These are phyloP conservation scores for Claviceps humidiphila DNA, from an alignment of 2,329 filamentous ascomycete species.

Conservation along the genomic window DNA sequence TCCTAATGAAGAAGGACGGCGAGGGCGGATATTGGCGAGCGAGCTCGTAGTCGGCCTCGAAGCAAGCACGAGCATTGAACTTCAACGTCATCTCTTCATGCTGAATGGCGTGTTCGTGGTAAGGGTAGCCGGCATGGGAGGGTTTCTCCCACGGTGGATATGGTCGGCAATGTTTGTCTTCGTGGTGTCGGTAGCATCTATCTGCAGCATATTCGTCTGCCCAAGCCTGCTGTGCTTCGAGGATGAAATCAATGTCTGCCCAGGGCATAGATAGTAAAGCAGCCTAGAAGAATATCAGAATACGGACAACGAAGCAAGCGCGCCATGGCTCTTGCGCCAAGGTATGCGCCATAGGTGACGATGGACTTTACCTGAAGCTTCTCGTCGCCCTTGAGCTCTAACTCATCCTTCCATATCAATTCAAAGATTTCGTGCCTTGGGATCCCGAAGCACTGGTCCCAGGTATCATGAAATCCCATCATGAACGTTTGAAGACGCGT, in stretches of 20 bases:
- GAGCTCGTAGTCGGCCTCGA: too few species aligned
- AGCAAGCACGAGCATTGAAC: too few species aligned
- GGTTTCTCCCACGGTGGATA: too few species aligned
- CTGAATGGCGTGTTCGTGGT: neutral
- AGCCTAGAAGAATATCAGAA: slow-evolving; percentile 19
- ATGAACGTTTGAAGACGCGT: slow-evolving; percentile 25
- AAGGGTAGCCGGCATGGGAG: too few species aligned
- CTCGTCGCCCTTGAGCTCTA: slow-evolving; percentile 21
- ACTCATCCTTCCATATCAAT: neutral
- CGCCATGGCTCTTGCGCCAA: neutral
- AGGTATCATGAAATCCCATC: slow-evolving; percentile 23
- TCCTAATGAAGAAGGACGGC: too few species aligned
- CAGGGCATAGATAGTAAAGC: slow-evolving; percentile 30
- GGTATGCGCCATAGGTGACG: neutral
- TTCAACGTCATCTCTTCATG: too few species aligned
- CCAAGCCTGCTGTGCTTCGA: slow-evolving; percentile 36
- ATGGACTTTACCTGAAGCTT: slow-evolving; percentile 28
- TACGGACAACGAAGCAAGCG: neutral
- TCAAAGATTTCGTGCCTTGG: neutral
- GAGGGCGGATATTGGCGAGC: too few species aligned
- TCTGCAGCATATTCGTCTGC: slow-evolving; percentile 23
- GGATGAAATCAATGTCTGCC: slow-evolving; percentile 30
- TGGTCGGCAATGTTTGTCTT: too few species aligned
- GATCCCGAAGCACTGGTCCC: slow-evolving; percentile 24
- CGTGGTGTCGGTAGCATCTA: slow-evolving; percentile 20